Evolutionary conservation across 208 protist species (phyloP).

Genomic region (Trichomonas tenax): DNA sequence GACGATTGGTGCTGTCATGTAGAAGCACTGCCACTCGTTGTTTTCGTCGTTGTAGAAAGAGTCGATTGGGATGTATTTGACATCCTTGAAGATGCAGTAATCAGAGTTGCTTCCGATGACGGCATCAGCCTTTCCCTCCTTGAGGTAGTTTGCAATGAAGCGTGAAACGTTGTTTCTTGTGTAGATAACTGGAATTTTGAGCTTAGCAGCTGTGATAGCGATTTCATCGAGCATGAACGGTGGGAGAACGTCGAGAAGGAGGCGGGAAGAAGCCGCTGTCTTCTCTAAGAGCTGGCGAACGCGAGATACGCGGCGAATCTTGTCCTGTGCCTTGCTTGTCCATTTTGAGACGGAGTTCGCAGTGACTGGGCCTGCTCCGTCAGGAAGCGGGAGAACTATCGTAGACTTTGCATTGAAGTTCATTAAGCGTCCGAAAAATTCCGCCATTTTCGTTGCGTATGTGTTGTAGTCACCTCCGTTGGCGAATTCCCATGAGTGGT

Average conservation of each 20-base stretch:
- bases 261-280: neutral
- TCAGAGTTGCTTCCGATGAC: neutral
- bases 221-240: neutral
- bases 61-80: conserved; percentile 17
- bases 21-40: neutral
- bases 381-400: neutral
- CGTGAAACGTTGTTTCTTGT: neutral
- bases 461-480: neutral
- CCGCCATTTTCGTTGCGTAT: neutral
- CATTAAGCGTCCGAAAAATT: neutral
- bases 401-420: neutral
- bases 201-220: neutral
- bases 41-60: neutral
- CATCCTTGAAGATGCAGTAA: neutral
- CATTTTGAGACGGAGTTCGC: neutral
- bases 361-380: neutral
- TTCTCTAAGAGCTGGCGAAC: neutral
- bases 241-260: neutral
- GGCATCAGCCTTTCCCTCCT: neutral
- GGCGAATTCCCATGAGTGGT: neutral
- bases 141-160: neutral
- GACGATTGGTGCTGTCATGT: neutral
- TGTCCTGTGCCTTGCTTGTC: neutral
- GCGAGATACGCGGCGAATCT: neutral
- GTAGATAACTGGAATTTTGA: neutral